Conservation (phyloP, 345 rosid genomes). For the Gossypium raimondii region DNA sequence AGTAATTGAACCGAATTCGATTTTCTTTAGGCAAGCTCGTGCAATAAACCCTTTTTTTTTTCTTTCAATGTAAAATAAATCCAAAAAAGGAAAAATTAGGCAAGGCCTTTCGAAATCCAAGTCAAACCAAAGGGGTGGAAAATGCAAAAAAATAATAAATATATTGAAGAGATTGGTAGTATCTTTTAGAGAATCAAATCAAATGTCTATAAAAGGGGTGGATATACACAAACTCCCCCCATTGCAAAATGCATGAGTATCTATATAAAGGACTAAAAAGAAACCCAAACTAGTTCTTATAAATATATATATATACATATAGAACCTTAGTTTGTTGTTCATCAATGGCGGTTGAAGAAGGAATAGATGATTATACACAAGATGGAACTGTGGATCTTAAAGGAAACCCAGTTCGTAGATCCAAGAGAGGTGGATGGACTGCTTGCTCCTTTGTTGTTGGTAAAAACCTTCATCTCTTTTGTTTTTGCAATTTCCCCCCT, state of each 20-base stretch:
- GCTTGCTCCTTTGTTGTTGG: constrained; percentile 85
- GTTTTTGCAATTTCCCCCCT: background rate
- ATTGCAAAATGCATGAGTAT: background rate
- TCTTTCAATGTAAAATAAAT: too few relatives aligned
- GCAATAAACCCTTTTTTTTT: background rate
- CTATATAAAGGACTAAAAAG: too few relatives aligned
- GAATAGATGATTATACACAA: constrained; percentile 55
- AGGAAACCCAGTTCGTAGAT: constrained; percentile 76
- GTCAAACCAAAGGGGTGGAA: background rate
- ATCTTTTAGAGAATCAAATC: background rate
- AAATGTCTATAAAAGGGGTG: constrained; percentile 6
- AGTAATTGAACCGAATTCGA: too few relatives aligned
- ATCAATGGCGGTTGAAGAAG: constrained; percentile 27
- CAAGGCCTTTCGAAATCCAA: background rate
- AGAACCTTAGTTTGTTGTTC: background rate
- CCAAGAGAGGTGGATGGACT: constrained; percentile 81
- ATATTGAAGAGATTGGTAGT: background rate
- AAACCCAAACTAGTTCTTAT: background rate
- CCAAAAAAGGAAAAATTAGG: background rate
- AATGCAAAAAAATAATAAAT: background rate
- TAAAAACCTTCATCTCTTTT: background rate
- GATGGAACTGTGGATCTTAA: constrained; percentile 92
- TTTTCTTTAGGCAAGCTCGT: background rate
- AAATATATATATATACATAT: background rate
- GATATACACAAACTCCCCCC: background rate